Conservation (phyloP, 1,139 yeast genomes). For the Taiozyma sp. region DNA sequence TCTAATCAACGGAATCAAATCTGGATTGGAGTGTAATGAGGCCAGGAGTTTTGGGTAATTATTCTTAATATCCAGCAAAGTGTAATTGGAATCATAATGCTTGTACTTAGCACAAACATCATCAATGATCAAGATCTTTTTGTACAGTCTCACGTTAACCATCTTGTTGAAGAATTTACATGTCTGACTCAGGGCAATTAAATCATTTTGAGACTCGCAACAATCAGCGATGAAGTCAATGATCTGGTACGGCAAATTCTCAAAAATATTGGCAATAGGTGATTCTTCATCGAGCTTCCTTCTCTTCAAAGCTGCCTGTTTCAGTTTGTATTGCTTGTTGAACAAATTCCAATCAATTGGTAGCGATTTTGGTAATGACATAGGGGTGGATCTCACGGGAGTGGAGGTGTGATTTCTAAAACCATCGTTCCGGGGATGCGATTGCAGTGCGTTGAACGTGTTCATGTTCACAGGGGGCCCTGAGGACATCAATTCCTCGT, state of each 20-base stretch:
- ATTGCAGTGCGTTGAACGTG: neutral
- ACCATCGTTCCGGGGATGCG: neutral
- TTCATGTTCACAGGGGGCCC: neutral
- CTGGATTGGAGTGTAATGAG: conserved; percentile 21
- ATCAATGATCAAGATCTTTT: conserved; percentile 21
- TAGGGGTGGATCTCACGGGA: conserved; percentile 17
- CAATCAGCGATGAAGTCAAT: conserved; percentile 24
- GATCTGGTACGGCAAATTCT: conserved; percentile 23
- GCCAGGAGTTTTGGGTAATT: conserved; percentile 24
- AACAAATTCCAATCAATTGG: conserved; percentile 26
- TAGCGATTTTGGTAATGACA: conserved; percentile 21
- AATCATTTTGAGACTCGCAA: conserved; percentile 21
- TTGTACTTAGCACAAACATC: conserved; percentile 16
- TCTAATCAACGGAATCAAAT: conserved; percentile 15
- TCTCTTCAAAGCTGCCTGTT: conserved; percentile 12
- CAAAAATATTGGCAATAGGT: conserved; percentile 17
- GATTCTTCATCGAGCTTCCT: conserved; percentile 4
- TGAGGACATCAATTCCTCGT: conserved; percentile 7
- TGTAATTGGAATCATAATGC: conserved; percentile 21
- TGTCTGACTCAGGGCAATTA: conserved; percentile 20
- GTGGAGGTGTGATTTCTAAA: conserved; percentile 24
- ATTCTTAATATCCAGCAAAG: conserved; percentile 16
- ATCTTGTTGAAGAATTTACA: conserved; percentile 22
- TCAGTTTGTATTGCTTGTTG: conserved; percentile 21
- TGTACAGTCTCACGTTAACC: conserved; percentile 21